Conservation (phyloP, 192 early-diverging fungal genomes). For the Geosiphon pyriformis region DNA sequence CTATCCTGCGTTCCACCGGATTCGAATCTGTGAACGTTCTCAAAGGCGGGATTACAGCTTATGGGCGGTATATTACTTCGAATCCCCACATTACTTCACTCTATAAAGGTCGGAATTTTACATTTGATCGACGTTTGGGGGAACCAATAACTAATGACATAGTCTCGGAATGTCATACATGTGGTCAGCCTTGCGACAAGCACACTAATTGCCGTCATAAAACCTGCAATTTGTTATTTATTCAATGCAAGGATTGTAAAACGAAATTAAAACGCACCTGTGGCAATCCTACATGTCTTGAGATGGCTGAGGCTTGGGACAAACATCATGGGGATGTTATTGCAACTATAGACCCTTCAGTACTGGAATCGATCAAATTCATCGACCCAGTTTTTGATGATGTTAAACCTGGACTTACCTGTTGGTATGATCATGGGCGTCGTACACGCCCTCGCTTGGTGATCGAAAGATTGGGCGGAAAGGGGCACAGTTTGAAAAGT, state of each 20-base stretch:
- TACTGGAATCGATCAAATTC: background rate
- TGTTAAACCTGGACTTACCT: conserved; percentile 6
- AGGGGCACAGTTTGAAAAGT: background rate
- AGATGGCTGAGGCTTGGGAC: conserved; percentile 35
- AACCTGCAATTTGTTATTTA: conserved; percentile 66
- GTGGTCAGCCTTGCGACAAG: conserved; percentile 54
- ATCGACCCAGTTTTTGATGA: conserved; percentile 9
- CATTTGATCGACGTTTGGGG: conserved; percentile 72
- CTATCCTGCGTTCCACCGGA: conserved; percentile 59
- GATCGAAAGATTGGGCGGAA: conserved; percentile 18
- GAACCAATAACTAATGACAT: conserved; percentile 66
- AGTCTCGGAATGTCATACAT: conserved; percentile 61
- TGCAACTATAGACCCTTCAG: background rate
- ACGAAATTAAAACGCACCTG: conserved; percentile 44
- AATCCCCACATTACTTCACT: conserved; percentile 45
- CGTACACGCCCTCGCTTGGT: conserved; percentile 14
- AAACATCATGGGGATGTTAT: conserved; percentile 22
- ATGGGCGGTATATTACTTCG: conserved; percentile 53
- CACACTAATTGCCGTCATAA: conserved; percentile 70
- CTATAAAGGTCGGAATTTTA: conserved; percentile 74
- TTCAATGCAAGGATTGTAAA: conserved; percentile 58
- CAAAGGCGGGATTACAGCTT: conserved; percentile 71
- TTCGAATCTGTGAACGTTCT: conserved; percentile 64
- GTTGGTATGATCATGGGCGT: conserved; percentile 21
- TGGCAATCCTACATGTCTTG: conserved; percentile 41